These are phyloP conservation scores for Entophlyctis helioformis DNA, from an alignment of 192 early-diverging fungal species.

Conservation along the genomic window DNA sequence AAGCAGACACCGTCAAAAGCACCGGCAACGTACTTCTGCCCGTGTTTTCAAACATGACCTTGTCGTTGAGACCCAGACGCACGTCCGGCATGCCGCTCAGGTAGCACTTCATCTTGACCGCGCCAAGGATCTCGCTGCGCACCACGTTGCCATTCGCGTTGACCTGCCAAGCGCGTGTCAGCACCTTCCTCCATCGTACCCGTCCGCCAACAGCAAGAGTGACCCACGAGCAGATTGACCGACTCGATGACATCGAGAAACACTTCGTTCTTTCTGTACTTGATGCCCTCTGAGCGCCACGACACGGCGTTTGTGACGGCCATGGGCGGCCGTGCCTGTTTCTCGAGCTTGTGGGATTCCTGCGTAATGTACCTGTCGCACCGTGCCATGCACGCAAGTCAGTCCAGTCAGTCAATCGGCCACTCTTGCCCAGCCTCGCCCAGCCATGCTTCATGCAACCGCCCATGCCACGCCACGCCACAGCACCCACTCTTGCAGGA, in stretches of 20 bases:
- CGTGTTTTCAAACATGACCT: constrained; percentile 87
- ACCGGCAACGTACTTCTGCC: constrained; percentile 67
- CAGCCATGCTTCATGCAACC: no score
- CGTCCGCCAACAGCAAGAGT: constrained; percentile 22
- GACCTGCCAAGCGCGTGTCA: constrained; percentile 44
- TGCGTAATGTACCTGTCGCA: constrained; percentile 83
- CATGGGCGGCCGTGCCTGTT: constrained; percentile 79
- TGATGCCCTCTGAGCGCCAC: constrained; percentile 89
- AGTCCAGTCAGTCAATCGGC: constrained; percentile 16
- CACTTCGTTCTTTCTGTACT: constrained; percentile 97
- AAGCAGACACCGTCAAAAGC: no score
- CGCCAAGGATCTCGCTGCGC: constrained; percentile 80
- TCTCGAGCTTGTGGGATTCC: constrained; percentile 90
- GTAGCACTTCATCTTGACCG: constrained; percentile 91
- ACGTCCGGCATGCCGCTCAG: constrained; percentile 96
- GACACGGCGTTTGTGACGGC: constrained; percentile 77
- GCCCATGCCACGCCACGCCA: no score
- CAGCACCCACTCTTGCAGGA: constrained; percentile 61
- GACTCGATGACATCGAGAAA: constrained; percentile 99
- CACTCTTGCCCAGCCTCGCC: no score
- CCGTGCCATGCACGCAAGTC: constrained; percentile 10
- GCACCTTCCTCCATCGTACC: constrained; percentile 36
- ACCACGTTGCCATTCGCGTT: constrained; percentile 77
- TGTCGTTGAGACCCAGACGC: constrained; percentile 94
- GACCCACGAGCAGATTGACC: constrained; percentile 82